Evolutionary conservation across 352 stramenopile genomes (phyloP).

Genomic region (Phytophthora fragariaefolia): DNA sequence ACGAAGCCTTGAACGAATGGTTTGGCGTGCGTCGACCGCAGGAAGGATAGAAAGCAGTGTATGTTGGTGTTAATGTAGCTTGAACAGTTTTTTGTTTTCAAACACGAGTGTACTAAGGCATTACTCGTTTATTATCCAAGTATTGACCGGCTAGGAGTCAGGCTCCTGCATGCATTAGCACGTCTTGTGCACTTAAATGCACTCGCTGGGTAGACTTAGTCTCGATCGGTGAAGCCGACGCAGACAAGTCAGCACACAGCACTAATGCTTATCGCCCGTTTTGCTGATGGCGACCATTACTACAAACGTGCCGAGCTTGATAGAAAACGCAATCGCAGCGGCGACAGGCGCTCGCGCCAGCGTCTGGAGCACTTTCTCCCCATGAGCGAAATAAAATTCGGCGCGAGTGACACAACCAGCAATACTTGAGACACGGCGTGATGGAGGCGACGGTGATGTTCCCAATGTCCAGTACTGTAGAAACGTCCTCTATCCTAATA

Average conservation of each 20-base stretch:
- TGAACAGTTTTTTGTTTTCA: neutral
- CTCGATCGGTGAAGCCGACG: neutral
- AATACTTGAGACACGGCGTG: neutral
- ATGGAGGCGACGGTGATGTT: neutral
- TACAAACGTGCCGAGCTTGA: too few species aligned
- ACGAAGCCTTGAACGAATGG: constrained; percentile 3
- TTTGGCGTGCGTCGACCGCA: neutral
- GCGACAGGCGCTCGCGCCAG: constrained; percentile 1
- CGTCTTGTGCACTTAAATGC: too few species aligned
- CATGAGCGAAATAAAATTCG: constrained; percentile 3
- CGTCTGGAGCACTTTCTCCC: neutral
- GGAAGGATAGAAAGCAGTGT: neutral
- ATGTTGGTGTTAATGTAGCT: neutral
- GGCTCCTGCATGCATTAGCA: too few species aligned
- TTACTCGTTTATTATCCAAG: too few species aligned
- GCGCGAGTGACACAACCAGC: neutral
- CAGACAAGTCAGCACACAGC: neutral
- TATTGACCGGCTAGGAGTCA: too few species aligned
- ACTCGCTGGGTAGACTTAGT: too few species aligned
- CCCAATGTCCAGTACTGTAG: neutral
- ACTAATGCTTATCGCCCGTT: neutral
- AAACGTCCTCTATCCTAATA: constrained; percentile 2
- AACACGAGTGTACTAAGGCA: neutral
- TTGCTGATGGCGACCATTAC: neutral
- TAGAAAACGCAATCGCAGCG: too few species aligned